phyloP scores from a whole-genome alignment of 2,329 filamentous ascomycete genomes.

The Xylaria sp. region DNA sequence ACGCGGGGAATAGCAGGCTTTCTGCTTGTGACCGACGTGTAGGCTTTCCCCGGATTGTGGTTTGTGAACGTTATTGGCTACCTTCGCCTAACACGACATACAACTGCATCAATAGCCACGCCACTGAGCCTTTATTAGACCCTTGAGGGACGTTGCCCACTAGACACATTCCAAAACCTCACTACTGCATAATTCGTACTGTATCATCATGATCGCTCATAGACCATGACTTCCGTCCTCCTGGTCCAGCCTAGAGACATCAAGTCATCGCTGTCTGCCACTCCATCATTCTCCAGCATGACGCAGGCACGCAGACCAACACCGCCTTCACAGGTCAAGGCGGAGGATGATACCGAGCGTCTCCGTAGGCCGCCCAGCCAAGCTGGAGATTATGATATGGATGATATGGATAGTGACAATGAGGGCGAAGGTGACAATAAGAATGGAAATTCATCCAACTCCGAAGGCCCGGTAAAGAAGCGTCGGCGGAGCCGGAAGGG shows the following conservation, averaged over 20 bases:
- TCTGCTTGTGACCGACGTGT: constrained; percentile 38
- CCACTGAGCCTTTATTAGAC: constrained; percentile 39
- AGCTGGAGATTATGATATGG: constrained; percentile 49
- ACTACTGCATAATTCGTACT: constrained; percentile 34
- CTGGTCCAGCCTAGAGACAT: constrained; percentile 54
- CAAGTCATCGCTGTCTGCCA: constrained; percentile 53
- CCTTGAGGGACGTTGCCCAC: constrained; percentile 32
- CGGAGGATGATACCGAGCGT: constrained; percentile 56
- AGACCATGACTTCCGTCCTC: constrained; percentile 58
- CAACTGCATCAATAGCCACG: constrained; percentile 39
- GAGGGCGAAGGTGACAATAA: constrained; percentile 55
- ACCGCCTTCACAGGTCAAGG: constrained; percentile 55
- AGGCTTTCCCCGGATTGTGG: constrained; percentile 44
- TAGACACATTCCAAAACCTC: constrained; percentile 35
- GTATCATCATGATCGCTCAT: constrained; percentile 45
- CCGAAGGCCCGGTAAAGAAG: constrained; percentile 67
- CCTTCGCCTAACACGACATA: constrained; percentile 39
- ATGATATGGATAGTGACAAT: constrained; percentile 55
- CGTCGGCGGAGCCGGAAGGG: constrained; percentile 79
- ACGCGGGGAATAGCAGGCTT: constrained; percentile 28
- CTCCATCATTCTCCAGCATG: constrained; percentile 57
- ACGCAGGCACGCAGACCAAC: constrained; percentile 56
- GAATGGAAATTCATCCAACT: constrained; percentile 63
- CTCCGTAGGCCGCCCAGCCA: constrained; percentile 57
- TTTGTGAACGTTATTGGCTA: constrained; percentile 43